Evolutionary conservation across 495 filamentous ascomycete species (phyloP).

Genomic region (Penicillium crystallinum): DNA sequence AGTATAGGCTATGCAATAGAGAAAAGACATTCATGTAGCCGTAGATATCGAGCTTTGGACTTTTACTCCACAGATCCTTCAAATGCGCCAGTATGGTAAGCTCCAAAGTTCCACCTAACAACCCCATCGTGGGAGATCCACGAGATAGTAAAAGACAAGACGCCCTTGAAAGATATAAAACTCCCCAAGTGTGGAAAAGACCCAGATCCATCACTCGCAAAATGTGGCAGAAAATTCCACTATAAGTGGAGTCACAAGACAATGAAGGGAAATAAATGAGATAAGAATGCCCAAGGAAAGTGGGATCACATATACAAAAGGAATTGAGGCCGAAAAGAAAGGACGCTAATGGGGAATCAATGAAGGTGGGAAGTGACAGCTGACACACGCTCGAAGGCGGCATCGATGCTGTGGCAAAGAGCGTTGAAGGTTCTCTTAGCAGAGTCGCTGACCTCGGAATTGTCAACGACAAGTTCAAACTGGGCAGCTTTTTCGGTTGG

Average conservation of each 20-base stretch:
- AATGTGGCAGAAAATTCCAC: slow-evolving; percentile 9
- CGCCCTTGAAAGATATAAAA: slow-evolving; percentile 28
- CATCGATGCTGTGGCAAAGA: slow-evolving; percentile 48
- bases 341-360: slow-evolving; percentile 37
- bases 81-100: slow-evolving; percentile 16
- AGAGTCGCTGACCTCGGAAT: slow-evolving; percentile 19
- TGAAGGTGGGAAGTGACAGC: slow-evolving; percentile 42
- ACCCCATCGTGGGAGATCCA: slow-evolving; percentile 17
- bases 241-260: slow-evolving; percentile 21
- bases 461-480: slow-evolving; percentile 59
- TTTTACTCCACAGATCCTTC: slow-evolving; percentile 20
- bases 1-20: slow-evolving; percentile 4
- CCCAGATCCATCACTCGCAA: slow-evolving; percentile 8
- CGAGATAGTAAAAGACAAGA: slow-evolving; percentile 12
- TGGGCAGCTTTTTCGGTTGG: slow-evolving; percentile 53
- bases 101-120: slow-evolving; percentile 24
- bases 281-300: slow-evolving; percentile 15
- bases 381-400: slow-evolving; percentile 45
- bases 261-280: slow-evolving; percentile 15
- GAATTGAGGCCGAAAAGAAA: slow-evolving; percentile 17
- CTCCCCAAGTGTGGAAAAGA: slow-evolving; percentile 12
- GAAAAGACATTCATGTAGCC: slow-evolving; percentile 7
- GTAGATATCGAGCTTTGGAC: slow-evolving; percentile 18
- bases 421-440: slow-evolving; percentile 36
- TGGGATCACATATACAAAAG: slow-evolving; percentile 21